phyloP scores from a whole-genome alignment of 148 eudicot genomes.

The Hydrangea macrophylla region DNA sequence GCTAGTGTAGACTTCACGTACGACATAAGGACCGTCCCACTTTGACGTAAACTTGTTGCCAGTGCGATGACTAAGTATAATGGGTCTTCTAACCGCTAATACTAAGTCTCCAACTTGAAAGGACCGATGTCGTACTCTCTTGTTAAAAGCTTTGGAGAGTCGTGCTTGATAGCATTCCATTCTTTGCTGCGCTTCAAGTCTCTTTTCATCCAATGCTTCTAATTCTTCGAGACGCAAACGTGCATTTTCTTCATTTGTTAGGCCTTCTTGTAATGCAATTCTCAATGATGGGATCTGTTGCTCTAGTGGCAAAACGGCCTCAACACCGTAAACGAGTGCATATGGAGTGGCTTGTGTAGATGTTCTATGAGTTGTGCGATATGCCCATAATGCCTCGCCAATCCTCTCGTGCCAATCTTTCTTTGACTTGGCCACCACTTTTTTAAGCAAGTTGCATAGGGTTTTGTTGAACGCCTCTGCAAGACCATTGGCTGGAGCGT shows the following conservation, averaged over 20 bases:
- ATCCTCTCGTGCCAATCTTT: slow-evolving; percentile 5
- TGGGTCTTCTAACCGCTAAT: no score
- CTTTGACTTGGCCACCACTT: background rate
- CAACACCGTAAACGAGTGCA: background rate
- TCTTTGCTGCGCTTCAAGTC: no score
- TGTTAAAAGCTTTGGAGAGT: no score
- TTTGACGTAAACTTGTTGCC: no score
- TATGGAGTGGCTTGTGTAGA: background rate
- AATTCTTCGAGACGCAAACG: background rate
- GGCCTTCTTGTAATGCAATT: background rate
- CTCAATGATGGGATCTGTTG: background rate
- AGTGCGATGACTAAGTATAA: no score
- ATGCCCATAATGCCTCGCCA: slow-evolving; percentile 12
- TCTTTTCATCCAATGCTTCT: no score
- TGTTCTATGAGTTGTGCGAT: background rate
- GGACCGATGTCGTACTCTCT: no score
- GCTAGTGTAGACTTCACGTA: no score
- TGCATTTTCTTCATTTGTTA: background rate
- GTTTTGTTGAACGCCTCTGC: slow-evolving; percentile 5
- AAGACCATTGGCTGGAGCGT: slow-evolving; percentile 4
- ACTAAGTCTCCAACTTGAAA: no score
- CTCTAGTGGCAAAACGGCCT: background rate
- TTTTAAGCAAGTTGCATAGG: background rate
- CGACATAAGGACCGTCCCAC: no score
- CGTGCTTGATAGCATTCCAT: no score